Conservation (phyloP, 805 yeast species). For the Lachancea lanzarotensis region DNA sequence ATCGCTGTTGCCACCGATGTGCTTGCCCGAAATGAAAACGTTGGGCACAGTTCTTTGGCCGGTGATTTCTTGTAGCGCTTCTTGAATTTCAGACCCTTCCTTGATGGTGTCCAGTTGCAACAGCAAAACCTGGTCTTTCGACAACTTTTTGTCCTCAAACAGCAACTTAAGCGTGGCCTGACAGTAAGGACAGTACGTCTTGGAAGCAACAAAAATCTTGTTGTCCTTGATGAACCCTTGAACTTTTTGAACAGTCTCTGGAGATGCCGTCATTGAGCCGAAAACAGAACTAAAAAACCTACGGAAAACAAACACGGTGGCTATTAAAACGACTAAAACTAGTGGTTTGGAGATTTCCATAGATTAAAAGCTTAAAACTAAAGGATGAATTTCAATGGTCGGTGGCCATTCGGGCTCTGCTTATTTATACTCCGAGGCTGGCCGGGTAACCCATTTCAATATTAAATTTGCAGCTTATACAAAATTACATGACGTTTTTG, state of each 20-base stretch:
- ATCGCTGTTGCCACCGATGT: conserved; percentile 93
- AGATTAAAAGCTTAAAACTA: background rate
- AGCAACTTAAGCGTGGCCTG: conserved; percentile 39
- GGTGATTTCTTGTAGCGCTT: conserved; percentile 65
- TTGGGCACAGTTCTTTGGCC: conserved; percentile 95
- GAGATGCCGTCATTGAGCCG: conserved; percentile 43
- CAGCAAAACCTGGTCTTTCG: conserved; percentile 34
- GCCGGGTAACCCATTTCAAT: background rate
- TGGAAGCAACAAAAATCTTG: conserved; percentile 75
- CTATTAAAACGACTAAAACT: conserved; percentile 1
- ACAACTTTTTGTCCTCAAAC: conserved; percentile 38
- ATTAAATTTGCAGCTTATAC: background rate
- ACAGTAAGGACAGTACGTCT: conserved; percentile 67
- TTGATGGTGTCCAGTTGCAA: conserved; percentile 43
- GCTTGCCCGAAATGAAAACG: conserved; percentile 83
- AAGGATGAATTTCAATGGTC: no score
- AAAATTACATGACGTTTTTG: background rate
- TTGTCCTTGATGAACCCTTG: conserved; percentile 57
- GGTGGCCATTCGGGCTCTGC: background rate
- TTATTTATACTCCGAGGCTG: background rate
- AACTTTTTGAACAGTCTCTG: conserved; percentile 51
- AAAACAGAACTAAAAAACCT: conserved; percentile 5
- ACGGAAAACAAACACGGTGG: conserved; percentile 8
- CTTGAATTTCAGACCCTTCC: conserved; percentile 82
- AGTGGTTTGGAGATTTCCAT: background rate